Base-by-base conservation (phyloP, 495 filamentous ascomycete genomes). In the Aspergillus diversus region DNA sequence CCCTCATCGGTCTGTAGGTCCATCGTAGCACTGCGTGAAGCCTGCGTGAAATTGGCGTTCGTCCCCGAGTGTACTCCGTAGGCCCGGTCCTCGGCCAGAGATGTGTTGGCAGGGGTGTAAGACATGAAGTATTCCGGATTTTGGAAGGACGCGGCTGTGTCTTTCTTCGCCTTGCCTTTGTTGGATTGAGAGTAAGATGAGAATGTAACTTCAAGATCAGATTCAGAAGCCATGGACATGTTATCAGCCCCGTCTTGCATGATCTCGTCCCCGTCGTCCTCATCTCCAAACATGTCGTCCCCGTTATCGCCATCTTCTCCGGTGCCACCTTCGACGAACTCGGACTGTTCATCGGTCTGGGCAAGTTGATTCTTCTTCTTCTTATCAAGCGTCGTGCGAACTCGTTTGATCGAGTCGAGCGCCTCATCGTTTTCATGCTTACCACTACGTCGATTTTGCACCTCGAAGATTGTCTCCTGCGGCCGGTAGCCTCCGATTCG, bases 101-200 rank as follows among this genome's bases (percentile, higher is more conserved):
- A 93, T 50, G 82, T 83, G 55, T 86, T 83, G 65, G 85, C 84
- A 0, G 95, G 95, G 0, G 83, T 90, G 83, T 99, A 99, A 16
- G 91, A 89, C 91, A 99, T 97, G 83, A 95, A 99, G 70, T 92
- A 84, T 47, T 97, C 95, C 4, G 90, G 83, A 73, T 97, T 93
- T 71, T 90, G 81, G 80, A 87, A 97, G 32, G 82, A 79, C 34
- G 83, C 76, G 3, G 72, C 65, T 16, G 66, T 61, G 34, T 66
- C 68, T 55, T 65, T 69, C 55, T 75, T 73, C 50, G 80, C 70
- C 58, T 80, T 74, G 34, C 56, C 73, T 33, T 56, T 69, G 35
- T 68, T 65, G 13, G 70, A 63, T 35, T 74, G 66, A 12, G 76
- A 79, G 69, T 89, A 81, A 35, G 78, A 85, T 9, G 89, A 88